phyloP scores from a whole-genome alignment of 345 rosid genomes.

The Syzygium oleosum region DNA sequence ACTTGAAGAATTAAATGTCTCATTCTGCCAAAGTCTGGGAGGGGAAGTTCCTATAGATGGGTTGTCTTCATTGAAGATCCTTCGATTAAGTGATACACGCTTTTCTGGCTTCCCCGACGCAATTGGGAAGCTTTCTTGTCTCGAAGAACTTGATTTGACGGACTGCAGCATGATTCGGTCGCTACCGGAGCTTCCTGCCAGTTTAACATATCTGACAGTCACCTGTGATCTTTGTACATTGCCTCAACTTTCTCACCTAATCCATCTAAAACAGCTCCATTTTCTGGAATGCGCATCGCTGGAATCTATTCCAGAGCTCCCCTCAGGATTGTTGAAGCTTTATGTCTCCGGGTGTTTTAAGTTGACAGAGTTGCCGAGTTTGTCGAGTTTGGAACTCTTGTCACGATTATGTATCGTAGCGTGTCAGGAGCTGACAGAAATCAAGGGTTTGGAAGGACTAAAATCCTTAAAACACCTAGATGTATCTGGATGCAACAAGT shows the following conservation, averaged over 20 bases:
- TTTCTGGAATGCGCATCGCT: accelerated
- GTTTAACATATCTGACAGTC: neutral
- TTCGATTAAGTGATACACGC: accelerated
- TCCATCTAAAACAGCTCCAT: neutral
- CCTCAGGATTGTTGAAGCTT: neutral
- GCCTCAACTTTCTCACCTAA: neutral
- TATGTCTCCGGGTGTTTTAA: accelerated
- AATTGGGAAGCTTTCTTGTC: accelerated
- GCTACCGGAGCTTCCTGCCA: neutral
- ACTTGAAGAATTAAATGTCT: neutral
- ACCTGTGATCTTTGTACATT: neutral
- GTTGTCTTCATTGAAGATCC: neutral
- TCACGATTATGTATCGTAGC: neutral
- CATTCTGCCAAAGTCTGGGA: accelerated
- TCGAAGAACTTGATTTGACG: neutral
- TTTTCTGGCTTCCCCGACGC: accelerated
- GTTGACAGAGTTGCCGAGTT: neutral
- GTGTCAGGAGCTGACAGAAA: too few relatives aligned
- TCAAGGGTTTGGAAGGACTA: too few relatives aligned
- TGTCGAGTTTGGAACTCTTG: neutral
- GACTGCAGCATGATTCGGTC: accelerated
- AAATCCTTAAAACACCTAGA: too few relatives aligned
- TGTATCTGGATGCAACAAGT: too few relatives aligned
- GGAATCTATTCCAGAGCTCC: neutral
- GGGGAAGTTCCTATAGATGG: too few relatives aligned